These are phyloP conservation scores for Plenodomus tracheiphilus DNA, from an alignment of 2,329 filamentous ascomycete species.

Conservation along the genomic window DNA sequence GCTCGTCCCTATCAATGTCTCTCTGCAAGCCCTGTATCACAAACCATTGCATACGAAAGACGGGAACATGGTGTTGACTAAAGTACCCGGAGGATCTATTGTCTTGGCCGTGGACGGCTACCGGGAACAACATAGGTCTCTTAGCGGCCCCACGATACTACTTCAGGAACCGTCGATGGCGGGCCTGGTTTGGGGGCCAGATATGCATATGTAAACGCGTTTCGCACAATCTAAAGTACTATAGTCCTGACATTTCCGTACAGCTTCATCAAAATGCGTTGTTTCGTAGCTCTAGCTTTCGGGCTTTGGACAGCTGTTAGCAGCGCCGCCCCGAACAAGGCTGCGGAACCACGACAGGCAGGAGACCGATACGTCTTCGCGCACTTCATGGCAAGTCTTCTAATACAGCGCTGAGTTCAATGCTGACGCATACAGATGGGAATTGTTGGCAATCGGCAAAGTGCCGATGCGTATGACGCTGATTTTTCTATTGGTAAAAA, in stretches of 20 bases:
- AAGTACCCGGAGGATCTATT: no score
- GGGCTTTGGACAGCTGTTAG: slow-evolving; percentile 19
- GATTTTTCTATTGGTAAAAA: slow-evolving; percentile 34
- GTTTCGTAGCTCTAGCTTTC: slow-evolving; percentile 8
- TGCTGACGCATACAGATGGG: slow-evolving; percentile 20
- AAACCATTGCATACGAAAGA: no score
- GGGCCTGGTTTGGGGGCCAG: background rate
- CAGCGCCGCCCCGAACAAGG: slow-evolving; percentile 16
- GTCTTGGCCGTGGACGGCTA: background rate
- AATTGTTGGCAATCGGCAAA: slow-evolving; percentile 25
- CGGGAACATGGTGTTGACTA: no score
- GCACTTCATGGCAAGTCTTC: slow-evolving; percentile 29
- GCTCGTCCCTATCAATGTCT: no score
- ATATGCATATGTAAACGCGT: background rate
- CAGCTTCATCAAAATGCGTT: slow-evolving; percentile 1
- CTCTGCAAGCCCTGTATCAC: no score
- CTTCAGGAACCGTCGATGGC: background rate
- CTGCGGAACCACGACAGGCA: slow-evolving; percentile 2
- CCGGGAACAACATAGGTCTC: background rate
- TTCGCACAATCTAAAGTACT: background rate
- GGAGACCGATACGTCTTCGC: slow-evolving; percentile 24
- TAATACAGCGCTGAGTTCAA: background rate
- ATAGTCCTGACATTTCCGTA: background rate
- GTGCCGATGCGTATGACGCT: slow-evolving; percentile 28
- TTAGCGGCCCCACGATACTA: background rate